Percentiles rank a stretch among this genome's conserved stretches.
Evolutionary conservation across 2,329 filamentous ascomycete species (phyloP).

Genomic region (Zarea fungicola): DNA sequence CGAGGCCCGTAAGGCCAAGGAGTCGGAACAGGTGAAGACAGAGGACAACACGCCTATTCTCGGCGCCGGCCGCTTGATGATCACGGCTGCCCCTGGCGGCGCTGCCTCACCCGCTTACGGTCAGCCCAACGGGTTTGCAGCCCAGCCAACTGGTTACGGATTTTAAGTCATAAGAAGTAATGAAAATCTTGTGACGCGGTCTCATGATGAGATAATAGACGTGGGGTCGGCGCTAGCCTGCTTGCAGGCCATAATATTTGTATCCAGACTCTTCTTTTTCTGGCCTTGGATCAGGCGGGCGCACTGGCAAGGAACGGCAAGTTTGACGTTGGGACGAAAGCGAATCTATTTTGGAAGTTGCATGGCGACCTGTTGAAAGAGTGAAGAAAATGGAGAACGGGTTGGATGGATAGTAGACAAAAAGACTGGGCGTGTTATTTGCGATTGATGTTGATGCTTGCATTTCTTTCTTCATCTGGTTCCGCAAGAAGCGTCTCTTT

Average conservation of each 20-base stretch:
- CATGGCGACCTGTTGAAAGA: background rate
- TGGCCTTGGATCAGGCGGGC: background rate
- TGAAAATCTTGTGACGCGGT: background rate
- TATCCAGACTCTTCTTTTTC: background rate
- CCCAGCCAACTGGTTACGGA: conserved; percentile 78
- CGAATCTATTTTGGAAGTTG: background rate
- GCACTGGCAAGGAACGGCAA: background rate
- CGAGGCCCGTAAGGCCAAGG: conserved; percentile 80
- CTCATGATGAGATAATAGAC: background rate
- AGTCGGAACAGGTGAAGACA: conserved; percentile 69
- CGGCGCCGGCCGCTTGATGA: conserved; percentile 83
- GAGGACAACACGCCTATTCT: conserved; percentile 94
- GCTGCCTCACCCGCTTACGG: conserved; percentile 58
- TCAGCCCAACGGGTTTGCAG: conserved; percentile 82
- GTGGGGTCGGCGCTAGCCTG: background rate
- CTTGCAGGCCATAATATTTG: conserved; percentile 1
- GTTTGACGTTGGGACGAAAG: conserved; percentile 6
- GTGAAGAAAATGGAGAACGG: background rate
- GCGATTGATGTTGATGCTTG: conserved; percentile 1
- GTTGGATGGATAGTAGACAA: background rate
- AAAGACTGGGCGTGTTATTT: conserved; percentile 2
- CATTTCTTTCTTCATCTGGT: background rate
- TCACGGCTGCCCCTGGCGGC: conserved; percentile 77
- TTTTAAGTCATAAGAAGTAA: conserved; percentile 37
- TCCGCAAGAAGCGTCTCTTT: background rate